Base-by-base conservation (phyloP, 106 monocot species). In the Dioscorea dumetorum region DNA sequence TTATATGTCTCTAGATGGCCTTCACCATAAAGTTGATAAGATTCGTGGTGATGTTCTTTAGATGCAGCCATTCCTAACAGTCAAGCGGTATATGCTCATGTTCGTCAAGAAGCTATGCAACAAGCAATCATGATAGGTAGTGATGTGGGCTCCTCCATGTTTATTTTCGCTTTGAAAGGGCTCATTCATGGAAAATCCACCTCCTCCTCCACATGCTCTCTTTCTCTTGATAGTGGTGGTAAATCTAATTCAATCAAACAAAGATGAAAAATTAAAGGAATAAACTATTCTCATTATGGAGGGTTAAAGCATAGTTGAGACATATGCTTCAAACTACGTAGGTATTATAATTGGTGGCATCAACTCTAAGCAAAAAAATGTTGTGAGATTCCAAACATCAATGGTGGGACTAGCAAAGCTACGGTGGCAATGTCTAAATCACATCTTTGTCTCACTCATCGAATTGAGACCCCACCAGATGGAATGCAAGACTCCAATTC, bases 271-370 rank as follows among this genome's bases (percentile, higher is more conserved):
- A 13, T 23, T 67, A 22, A 50, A 50, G 48, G n/a, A n/a, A n/a
- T n/a, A n/a, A n/a, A n/a, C n/a, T n/a, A n/a, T 34, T 34, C 34
- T 23, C 49, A 67, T 51, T 67, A 22, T 67, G 22, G 67, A 4
- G 23, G 23, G 13, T 51, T 14, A 20, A 67, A 67, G 17, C 67
- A 53, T 68, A 53, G 53, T 4, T 24, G 24, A 4, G 54, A 68
- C 17, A 68, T 24, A 17, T 68, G 67, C 31, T 68, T 68, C n/a
- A 68, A 68, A 18, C 31, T 68, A 56, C 54, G 54, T 54, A 53
- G 67, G 17, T 68, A 68, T 33, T 31, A 16, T 52, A 4, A 68
- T 31, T 68, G 67, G 67, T 68, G 67, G 67, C 0, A 68, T 56
- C 53, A 68, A 33, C 34, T 34, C 34, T 5, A 68, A 11, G 32